Conservation (phyloP, 139 green algal genomes). For the Volvox africanus region DNA sequence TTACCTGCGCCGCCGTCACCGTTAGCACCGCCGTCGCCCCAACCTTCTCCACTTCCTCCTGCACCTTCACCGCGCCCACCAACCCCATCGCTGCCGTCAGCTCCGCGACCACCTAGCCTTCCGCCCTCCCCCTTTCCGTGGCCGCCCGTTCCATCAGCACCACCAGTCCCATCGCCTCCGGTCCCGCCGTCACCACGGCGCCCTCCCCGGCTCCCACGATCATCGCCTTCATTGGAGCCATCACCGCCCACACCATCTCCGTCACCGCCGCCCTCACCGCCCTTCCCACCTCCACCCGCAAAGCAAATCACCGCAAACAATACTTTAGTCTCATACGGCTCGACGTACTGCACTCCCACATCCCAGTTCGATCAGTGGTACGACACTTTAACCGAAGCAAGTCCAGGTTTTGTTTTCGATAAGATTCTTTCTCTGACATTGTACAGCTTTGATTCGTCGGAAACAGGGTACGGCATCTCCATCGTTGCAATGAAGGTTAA, state of each 20-base stretch:
- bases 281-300: neutral
- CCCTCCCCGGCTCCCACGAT: neutral
- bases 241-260: neutral
- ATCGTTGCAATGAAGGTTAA: neutral
- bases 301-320: neutral
- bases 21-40: too few relatives aligned
- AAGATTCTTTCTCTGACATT: neutral
- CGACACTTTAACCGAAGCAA: neutral
- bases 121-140: too few relatives aligned
- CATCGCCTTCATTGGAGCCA: neutral
- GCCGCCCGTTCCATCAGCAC: neutral
- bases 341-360: neutral
- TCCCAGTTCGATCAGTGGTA: neutral
- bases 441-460: neutral
- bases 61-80: too few relatives aligned
- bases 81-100: too few relatives aligned
- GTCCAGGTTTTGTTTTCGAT: neutral
- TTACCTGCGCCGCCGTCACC: too few relatives aligned
- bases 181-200: neutral
- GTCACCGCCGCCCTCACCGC: neutral
- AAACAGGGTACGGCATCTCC: neutral
- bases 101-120: too few relatives aligned
- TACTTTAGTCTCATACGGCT: neutral
- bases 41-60: too few relatives aligned
- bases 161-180: neutral